Evolutionary conservation across 495 filamentous ascomycete species (phyloP).

Genomic region (Penicillium daleae): DNA sequence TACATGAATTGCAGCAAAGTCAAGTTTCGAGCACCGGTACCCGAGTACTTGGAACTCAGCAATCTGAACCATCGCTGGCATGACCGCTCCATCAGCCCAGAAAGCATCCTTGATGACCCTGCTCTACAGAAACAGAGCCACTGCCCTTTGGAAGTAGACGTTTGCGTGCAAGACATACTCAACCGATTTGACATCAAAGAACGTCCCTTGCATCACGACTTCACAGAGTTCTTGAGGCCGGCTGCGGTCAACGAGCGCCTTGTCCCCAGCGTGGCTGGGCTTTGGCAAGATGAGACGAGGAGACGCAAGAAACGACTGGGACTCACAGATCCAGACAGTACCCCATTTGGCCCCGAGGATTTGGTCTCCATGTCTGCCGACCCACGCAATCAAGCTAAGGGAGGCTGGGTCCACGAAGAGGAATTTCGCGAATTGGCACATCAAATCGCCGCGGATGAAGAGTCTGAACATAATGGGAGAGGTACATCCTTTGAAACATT

Average conservation of each 20-base stretch:
- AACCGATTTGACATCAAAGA: slow-evolving; percentile 76
- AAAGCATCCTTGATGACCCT: slow-evolving; percentile 60
- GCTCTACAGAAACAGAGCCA: slow-evolving; percentile 78
- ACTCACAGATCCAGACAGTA: slow-evolving; percentile 62
- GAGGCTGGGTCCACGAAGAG: slow-evolving; percentile 89
- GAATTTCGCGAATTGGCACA: slow-evolving; percentile 70
- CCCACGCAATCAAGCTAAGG: slow-evolving; percentile 64
- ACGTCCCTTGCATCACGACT: slow-evolving; percentile 83
- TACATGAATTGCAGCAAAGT: slow-evolving; percentile 75
- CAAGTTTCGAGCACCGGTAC: slow-evolving; percentile 76
- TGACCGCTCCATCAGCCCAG: slow-evolving; percentile 62
- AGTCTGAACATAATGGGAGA: slow-evolving; percentile 46
- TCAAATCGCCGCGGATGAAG: slow-evolving; percentile 65
- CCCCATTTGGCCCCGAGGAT: slow-evolving; percentile 77
- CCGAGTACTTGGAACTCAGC: slow-evolving; percentile 61
- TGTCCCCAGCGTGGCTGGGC: slow-evolving; percentile 89
- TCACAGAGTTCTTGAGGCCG: slow-evolving; percentile 73
- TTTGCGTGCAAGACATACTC: slow-evolving; percentile 84
- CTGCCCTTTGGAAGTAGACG: slow-evolving; percentile 85
- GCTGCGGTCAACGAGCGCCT: slow-evolving; percentile 70
- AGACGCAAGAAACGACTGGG: slow-evolving; percentile 74
- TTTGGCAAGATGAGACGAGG: slow-evolving; percentile 90
- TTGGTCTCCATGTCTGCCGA: slow-evolving; percentile 86
- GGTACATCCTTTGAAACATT: slow-evolving; percentile 66
- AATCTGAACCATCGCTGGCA: slow-evolving; percentile 75